phyloP scores from a whole-genome alignment of 768 basidiomycete species.

The Lactarius tabidus region DNA sequence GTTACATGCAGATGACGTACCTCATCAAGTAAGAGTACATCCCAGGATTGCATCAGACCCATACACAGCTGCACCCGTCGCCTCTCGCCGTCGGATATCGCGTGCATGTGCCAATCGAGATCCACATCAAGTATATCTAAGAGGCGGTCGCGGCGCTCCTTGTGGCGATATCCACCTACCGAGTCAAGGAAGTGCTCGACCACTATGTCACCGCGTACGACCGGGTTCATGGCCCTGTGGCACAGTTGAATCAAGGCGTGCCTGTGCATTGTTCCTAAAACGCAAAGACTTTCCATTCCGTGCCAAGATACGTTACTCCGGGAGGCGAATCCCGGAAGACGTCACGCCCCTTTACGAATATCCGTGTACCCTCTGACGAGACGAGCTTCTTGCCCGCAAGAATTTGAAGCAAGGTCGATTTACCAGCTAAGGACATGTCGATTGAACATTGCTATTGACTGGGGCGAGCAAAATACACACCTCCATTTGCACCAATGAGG shows the following conservation, averaged over 20 bases:
- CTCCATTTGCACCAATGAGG: conserved; percentile 91
- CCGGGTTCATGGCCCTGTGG: conserved; percentile 90
- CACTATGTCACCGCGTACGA: conserved; percentile 87
- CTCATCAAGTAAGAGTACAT: conserved; percentile 91
- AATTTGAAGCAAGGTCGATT: conserved; percentile 93
- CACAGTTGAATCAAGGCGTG: conserved; percentile 4
- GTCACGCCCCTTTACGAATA: conserved; percentile 74
- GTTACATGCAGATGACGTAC: conserved; percentile 38
- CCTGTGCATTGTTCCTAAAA: background rate
- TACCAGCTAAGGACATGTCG: conserved; percentile 56
- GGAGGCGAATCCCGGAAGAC: conserved; percentile 85
- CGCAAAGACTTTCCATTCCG: conserved; percentile 69
- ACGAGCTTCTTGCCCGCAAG: conserved; percentile 89
- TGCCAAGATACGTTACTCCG: conserved; percentile 85
- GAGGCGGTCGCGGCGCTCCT: conserved; percentile 77
- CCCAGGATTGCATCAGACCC: conserved; percentile 94
- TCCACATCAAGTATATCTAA: conserved; percentile 94
- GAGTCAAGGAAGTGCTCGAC: conserved; percentile 96
- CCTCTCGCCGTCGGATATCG: conserved; percentile 95
- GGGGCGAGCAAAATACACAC: conserved; percentile 38
- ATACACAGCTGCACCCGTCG: conserved; percentile 91
- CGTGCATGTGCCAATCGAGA: conserved; percentile 93
- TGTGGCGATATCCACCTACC: conserved; percentile 93
- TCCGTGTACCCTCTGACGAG: conserved; percentile 44
- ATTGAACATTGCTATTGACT: background rate